Conservation (phyloP, 139 green algal species). For the Volvox africanus region DNA sequence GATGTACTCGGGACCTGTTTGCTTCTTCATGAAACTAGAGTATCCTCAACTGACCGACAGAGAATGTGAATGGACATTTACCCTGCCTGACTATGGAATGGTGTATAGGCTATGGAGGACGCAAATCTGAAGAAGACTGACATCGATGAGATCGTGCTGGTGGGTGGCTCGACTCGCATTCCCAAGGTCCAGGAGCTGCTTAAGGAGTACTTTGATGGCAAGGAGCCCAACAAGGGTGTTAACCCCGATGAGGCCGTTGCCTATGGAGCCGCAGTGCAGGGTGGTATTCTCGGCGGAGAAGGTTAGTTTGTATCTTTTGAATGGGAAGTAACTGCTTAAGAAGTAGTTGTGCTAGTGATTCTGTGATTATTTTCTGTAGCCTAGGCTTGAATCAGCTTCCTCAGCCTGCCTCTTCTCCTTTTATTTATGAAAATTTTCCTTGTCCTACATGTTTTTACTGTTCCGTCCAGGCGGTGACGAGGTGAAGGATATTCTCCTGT, state of each 20-base stretch:
- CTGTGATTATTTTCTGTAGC: no score
- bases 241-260: conserved; percentile 96
- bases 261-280: conserved; percentile 92
- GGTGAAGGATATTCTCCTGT: conserved; percentile 49
- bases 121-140: conserved; percentile 81
- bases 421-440: no score
- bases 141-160: conserved; percentile 89
- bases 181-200: conserved; percentile 94
- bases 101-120: conserved; percentile 91
- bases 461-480: conserved; percentile 1
- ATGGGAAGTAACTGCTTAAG: no score
- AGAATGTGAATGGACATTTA: no score
- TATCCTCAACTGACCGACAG: no score
- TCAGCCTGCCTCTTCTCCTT: no score
- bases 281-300: conserved; percentile 59
- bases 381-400: no score
- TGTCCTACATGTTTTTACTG: no score
- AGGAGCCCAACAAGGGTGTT: conserved; percentile 95
- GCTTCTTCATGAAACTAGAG: no score
- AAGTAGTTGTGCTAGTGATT: no score
- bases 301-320: conserved; percentile 29
- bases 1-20: no score
- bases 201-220: conserved; percentile 86
- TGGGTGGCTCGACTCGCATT: conserved; percentile 96
- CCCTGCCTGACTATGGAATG: conserved; percentile 26